Base-by-base conservation (phyloP, 1,284 basidiomycete species). In the Neolentinus lepideus region DNA sequence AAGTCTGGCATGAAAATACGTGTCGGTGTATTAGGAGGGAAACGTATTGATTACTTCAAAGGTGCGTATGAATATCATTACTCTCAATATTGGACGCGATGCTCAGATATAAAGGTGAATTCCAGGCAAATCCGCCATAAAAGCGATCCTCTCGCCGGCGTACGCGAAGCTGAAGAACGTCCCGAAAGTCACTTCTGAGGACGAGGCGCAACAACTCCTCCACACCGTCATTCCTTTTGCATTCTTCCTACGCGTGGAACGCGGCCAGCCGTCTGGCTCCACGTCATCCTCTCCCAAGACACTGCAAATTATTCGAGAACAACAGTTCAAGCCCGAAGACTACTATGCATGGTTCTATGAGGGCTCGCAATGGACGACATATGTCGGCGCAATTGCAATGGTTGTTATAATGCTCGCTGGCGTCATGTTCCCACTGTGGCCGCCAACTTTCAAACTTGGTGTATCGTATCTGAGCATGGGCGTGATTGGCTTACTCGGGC, bases 391-490 rank as follows among this genome's bases (percentile, higher is more conserved):
- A 11, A 75, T 90, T 22, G 85, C 86, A 31, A 95, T 99, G 92
- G 94, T 99, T 55, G 84, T 80, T 29, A 77, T 98, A 66, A 94
- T 99, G 79, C 85, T 99, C 47, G 95, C 91, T 1, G 95, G 92
- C 1, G 96, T 98, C 67, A 98, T 99, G 94, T 99, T 98, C 83
- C 96, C 96, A 0, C 81, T 99, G 14, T 99, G 97, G 96, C 96
- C 96, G 1, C 84, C 88, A 47, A 85, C 84, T 63, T 85, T 99
- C 80, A 80, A 96, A n/a, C 76, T 96, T 45, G 96, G 96, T 38
- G 96, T 97, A 54, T 98, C 92, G 90, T 99, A 99, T 71, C 77
- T 99, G 61, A 91, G 87, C 61, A 87, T 98, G 57, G 91, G 75
- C 35, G 88, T 94, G 64, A 79, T 99, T 26, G 92, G 92, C 25